These are phyloP conservation scores for Penicillium freii DNA, from an alignment of 2,329 filamentous ascomycete species.

Conservation along the genomic window DNA sequence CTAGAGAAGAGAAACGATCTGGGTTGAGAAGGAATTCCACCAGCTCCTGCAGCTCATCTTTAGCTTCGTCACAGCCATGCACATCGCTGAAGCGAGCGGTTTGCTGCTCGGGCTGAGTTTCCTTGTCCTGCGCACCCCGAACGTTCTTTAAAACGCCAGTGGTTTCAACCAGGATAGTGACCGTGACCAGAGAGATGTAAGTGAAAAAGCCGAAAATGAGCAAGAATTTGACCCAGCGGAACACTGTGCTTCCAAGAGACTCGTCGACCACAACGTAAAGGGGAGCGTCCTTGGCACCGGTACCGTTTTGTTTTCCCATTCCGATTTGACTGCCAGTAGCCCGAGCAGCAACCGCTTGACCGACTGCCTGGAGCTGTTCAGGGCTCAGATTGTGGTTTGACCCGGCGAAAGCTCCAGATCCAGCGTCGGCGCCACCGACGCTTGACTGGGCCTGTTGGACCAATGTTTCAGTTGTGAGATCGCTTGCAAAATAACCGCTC, in stretches of 20 bases:
- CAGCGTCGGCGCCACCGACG: slow-evolving; percentile 48
- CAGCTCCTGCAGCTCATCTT: slow-evolving; percentile 94
- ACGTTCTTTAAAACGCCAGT: slow-evolving; percentile 78
- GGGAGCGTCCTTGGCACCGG: slow-evolving; percentile 76
- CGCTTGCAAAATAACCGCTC: slow-evolving; percentile 79
- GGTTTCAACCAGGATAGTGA: slow-evolving; percentile 80
- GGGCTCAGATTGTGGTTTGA: slow-evolving; percentile 48
- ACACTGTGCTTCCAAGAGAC: slow-evolving; percentile 72
- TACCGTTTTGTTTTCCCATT: slow-evolving; percentile 51
- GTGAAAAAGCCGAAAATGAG: slow-evolving; percentile 73
- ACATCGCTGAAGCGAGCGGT: slow-evolving; percentile 90
- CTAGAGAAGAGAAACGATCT: slow-evolving; percentile 87
- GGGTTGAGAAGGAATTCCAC: slow-evolving; percentile 95
- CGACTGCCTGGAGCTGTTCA: slow-evolving; percentile 72
- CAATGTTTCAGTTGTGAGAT: slow-evolving; percentile 70
- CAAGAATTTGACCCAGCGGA: slow-evolving; percentile 89
- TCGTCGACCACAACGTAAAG: slow-evolving; percentile 96
- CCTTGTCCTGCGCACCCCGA: slow-evolving; percentile 67
- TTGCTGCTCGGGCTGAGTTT: slow-evolving; percentile 90
- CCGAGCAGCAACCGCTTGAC: slow-evolving; percentile 75
- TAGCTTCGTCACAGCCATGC: slow-evolving; percentile 95
- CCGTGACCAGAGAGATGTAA: slow-evolving; percentile 74
- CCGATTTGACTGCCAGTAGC: slow-evolving; percentile 65
- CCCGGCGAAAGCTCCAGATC: slow-evolving; percentile 21
- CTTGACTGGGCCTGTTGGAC: slow-evolving; percentile 73